Base-by-base conservation (phyloP, 805 yeast genomes). In the Saccharomyces cerevisiae region DNA sequence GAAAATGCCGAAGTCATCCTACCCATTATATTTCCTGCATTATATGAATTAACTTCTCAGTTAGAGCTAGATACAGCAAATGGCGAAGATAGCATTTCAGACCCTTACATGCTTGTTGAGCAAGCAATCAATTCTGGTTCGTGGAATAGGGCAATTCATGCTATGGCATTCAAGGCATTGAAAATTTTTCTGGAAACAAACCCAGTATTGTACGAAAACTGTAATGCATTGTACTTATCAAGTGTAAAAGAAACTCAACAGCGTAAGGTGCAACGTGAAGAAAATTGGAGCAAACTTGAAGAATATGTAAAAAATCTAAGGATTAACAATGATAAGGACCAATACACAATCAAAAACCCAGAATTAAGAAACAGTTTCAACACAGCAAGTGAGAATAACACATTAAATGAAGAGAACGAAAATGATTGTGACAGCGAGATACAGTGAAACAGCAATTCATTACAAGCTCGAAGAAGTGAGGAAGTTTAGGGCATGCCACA, bases 61-160 rank as follows among this genome's bases (percentile, higher is more conserved):
- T 57, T 70, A 41, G 70, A 68, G 57, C 51, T 68, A 32, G 72
- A 69, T 49, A 56, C 66, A 5, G 56, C 57, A 28, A 48, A 70
- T 54, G 61, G 58, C 6, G 69, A 66, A 31, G 64, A 63, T 50
- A 65, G 64, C 17, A 54, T 57, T 9, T 59, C 69, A 6, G 73
- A 70, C 53, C 73, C 73, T 24, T 70, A 69, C 55, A 59, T 69
- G 63, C 59, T 69, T 52, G 73, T 70, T 22, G 73, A 70, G 52
- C 73, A 70, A 60, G 73, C 73, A 6, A 70, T 70, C n/a, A 69
- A 69, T 49, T 73, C 79, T 6, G 79, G 81, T 46, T 92, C 87
- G 63, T 94, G 99, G 99, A 94, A 94, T 70, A 80, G 94, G 63
- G 89, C 96, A 41, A 91, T 94, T 47, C 94, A 92, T 61, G 83